Base-by-base conservation (phyloP, 805 yeast species). In the Scheffersomyces lignosus region DNA sequence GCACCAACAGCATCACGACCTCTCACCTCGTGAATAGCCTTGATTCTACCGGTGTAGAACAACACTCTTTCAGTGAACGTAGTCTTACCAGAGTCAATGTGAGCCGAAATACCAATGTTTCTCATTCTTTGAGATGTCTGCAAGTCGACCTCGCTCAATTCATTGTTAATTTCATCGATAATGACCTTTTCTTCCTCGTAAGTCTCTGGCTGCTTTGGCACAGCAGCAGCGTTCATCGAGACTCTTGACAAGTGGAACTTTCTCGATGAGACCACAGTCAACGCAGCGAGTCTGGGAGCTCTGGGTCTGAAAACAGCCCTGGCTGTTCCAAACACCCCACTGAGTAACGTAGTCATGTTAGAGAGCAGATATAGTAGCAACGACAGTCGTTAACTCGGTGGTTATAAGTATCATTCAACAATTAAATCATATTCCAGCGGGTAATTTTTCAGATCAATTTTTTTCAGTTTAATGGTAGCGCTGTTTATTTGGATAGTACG, bases 1-100 rank as follows among this genome's bases (percentile, higher is more conserved):
- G 99, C 99, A 43, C 99, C 99, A 40, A 93, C 98, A 49, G 89
- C 83, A 62, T 93, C 99, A 55, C 93, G 80, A 32, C 99, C 99
- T 62, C 99, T 77, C 31, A 87, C 97, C 65, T 90, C 98, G 58
- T 90, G 98, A 54, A 90, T 91, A 18, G 96, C 95, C 58, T 90
- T 87, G 63, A 93, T 93, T 59, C 99, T 79, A 42, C 99, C 99
- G 2, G 99, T 93, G 62, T 93, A 93, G 67, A 78, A 93, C 52
- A 93, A 68, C 22, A 93, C 99, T 62, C 99, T 85, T 67, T 93
- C 99, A 12, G 98, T 93, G 66, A 93, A 93, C 0, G 99, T 93
- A 33, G 99, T 93, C 58, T 93, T 93, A 42, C 99, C 99, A 3
- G 96, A 88, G 62, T 93, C 99, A 54, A 93, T 93, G 63, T 93